phyloP scores from a whole-genome alignment of 495 filamentous ascomycete genomes.

The Tuber borchii region DNA sequence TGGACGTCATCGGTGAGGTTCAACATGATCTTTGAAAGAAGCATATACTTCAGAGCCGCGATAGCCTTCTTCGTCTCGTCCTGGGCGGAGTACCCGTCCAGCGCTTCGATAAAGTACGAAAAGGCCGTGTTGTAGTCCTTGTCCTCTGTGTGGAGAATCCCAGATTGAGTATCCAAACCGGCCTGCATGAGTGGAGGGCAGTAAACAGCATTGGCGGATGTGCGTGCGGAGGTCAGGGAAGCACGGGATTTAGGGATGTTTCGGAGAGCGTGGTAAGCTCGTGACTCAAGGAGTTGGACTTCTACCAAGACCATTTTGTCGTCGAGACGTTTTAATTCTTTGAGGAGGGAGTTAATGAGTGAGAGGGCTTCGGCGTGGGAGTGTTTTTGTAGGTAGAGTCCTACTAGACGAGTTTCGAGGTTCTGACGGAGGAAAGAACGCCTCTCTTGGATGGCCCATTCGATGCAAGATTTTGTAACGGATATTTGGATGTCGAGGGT shows the following conservation, averaged over 20 bases:
- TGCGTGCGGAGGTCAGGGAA: slow-evolving; percentile 86
- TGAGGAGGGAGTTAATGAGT: slow-evolving; percentile 89
- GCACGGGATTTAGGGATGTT: slow-evolving; percentile 95
- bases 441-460: slow-evolving; percentile 91
- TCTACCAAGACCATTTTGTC: slow-evolving; percentile 99
- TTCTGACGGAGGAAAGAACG: slow-evolving; percentile 94
- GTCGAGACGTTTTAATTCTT: slow-evolving; percentile 93
- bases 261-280: slow-evolving; percentile 93
- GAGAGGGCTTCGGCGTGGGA: slow-evolving; percentile 94
- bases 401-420: slow-evolving; percentile 90
- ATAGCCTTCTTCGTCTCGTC: slow-evolving; percentile 80
- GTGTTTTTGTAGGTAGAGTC: slow-evolving; percentile 90
- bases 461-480: slow-evolving; percentile 96
- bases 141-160: slow-evolving; percentile 97
- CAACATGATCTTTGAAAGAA: slow-evolving; percentile 99
- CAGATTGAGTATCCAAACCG: slow-evolving; percentile 95
- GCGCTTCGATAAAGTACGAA: slow-evolving; percentile 97
- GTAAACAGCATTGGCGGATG: slow-evolving; percentile 92
- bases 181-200: slow-evolving; percentile 92
- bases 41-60: slow-evolving; percentile 95
- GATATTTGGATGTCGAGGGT: slow-evolving; percentile 85
- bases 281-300: slow-evolving; percentile 92
- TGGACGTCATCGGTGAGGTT: slow-evolving; percentile 95
- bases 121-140: slow-evolving; percentile 97
- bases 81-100: slow-evolving; percentile 92